Percentiles rank a stretch among this genome's conserved stretches.
These are phyloP conservation scores for Aeminium ludgeri DNA, from an alignment of 495 filamentous ascomycete species.

Conservation along the genomic window DNA sequence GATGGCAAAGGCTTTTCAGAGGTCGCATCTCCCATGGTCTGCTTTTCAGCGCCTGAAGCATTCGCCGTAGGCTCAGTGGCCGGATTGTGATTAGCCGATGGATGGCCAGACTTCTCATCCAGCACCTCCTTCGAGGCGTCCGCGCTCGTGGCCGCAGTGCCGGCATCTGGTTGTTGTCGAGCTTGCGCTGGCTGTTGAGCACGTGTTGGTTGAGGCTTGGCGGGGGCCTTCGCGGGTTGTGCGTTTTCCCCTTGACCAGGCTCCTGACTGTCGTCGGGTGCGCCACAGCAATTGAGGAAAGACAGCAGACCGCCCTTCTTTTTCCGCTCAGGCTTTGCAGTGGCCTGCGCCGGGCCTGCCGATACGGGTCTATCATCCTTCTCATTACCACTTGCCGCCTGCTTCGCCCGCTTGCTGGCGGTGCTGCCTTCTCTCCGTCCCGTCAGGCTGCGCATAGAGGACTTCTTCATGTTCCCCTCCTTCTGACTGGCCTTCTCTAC, in stretches of 20 bases:
- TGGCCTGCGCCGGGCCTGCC: conserved; percentile 19
- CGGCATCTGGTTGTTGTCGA: conserved; percentile 22
- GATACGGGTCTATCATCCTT: conserved; percentile 26
- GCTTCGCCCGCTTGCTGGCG: conserved; percentile 39
- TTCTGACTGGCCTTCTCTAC: conserved; percentile 47
- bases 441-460: conserved; percentile 54
- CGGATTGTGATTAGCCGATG: neutral
- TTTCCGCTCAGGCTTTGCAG: conserved; percentile 36
- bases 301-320: conserved; percentile 47
- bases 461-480: conserved; percentile 41
- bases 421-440: conserved; percentile 48
- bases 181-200: conserved; percentile 36
- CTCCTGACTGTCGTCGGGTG: conserved; percentile 44
- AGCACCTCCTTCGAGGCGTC: conserved; percentile 39
- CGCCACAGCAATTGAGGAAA: conserved; percentile 66
- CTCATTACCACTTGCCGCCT: conserved; percentile 21
- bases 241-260: conserved; percentile 42
- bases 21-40: conserved; percentile 14
- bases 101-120: conserved; percentile 34
- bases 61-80: neutral
- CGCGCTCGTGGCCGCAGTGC: conserved; percentile 35
- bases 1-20: conserved; percentile 15
- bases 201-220: conserved; percentile 34
- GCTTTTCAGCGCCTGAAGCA: conserved; percentile 10
- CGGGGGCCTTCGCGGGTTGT: conserved; percentile 51